A percentile compares a stretch with the other conserved stretches of the same genome.
Conservation (phyloP, 371 early-diverging fungal species). For the Syncephalastrum racemosum region DNA sequence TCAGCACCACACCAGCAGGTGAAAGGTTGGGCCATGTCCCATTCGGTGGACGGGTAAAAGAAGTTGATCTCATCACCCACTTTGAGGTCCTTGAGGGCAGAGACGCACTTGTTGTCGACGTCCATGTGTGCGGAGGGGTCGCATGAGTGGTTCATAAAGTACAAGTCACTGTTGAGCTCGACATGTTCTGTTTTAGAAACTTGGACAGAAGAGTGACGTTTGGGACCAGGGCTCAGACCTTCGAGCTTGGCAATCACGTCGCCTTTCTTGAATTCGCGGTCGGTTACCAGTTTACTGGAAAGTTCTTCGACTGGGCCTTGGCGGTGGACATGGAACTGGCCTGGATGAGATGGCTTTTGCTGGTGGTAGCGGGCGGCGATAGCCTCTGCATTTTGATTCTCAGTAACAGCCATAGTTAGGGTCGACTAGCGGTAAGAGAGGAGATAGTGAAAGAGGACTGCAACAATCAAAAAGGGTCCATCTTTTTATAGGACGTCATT, state of each 20-base stretch:
- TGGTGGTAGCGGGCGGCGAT: neutral
- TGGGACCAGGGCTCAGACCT: constrained; percentile 54
- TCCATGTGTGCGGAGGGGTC: constrained; percentile 65
- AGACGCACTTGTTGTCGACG: constrained; percentile 46
- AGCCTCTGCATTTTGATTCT: too few species aligned
- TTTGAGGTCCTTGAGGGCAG: constrained; percentile 57
- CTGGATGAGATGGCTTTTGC: constrained; percentile 40
- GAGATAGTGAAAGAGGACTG: too few species aligned
- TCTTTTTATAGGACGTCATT: too few species aligned
- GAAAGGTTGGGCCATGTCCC: constrained; percentile 88
- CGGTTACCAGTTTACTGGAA: constrained; percentile 56
- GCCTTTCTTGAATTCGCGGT: constrained; percentile 49
- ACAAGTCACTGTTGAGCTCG: constrained; percentile 69
- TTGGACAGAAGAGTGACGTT: constrained; percentile 69
- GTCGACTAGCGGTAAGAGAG: too few species aligned
- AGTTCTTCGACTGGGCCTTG: constrained; percentile 52
- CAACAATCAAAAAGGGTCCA: too few species aligned
- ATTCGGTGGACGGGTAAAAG: constrained; percentile 84
- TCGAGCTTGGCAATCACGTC: constrained; percentile 54
- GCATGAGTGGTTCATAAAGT: constrained; percentile 57
- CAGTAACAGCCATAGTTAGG: constrained; percentile 10
- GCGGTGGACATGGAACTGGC: constrained; percentile 47
- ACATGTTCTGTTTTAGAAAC: constrained; percentile 60
- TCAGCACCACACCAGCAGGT: constrained; percentile 78
- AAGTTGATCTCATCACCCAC: constrained; percentile 75